phyloP scores from a whole-genome alignment of 164 flowering plant species.

The Annona cherimola region DNA sequence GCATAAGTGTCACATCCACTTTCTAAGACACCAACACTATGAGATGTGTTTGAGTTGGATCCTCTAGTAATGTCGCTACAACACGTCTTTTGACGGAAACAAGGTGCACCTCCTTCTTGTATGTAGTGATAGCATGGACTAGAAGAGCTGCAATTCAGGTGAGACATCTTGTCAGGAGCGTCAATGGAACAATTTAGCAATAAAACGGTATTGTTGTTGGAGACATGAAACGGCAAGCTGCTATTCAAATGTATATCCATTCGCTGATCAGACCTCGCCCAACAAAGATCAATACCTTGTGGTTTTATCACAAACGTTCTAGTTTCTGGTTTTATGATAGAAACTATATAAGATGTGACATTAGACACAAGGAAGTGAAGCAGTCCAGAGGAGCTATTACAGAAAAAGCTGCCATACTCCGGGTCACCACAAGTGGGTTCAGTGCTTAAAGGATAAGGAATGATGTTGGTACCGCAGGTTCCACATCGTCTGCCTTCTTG shows the following conservation, averaged over 20 bases:
- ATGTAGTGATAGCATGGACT: background rate
- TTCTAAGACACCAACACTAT: background rate
- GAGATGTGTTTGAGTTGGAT: background rate
- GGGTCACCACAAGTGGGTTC: constrained; percentile 2
- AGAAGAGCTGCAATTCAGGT: background rate
- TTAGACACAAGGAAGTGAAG: background rate
- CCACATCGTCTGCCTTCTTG: constrained; percentile 1
- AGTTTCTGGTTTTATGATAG: constrained; percentile 4
- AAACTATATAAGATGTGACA: background rate
- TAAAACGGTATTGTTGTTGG: constrained; percentile 4
- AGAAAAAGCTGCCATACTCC: background rate
- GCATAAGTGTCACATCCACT: constrained; percentile 1
- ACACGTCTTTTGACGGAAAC: background rate
- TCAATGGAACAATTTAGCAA: too few species aligned
- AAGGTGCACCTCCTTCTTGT: background rate
- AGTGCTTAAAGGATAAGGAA: constrained; percentile 13
- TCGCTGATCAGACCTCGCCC: background rate
- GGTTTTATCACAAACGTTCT: constrained; percentile 2
- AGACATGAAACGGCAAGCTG: background rate
- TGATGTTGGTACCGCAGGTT: constrained; percentile 8
- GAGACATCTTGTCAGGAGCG: background rate
- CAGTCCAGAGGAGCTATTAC: background rate
- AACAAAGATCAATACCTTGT: background rate
- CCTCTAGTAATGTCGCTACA: background rate
- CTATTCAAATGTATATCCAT: constrained; percentile 1